Percentiles rank a stretch among this genome's conserved stretches.
These are phyloP conservation scores for Fusarium pilosicola DNA, from an alignment of 2,329 filamentous ascomycete genomes.

Conservation along the genomic window DNA sequence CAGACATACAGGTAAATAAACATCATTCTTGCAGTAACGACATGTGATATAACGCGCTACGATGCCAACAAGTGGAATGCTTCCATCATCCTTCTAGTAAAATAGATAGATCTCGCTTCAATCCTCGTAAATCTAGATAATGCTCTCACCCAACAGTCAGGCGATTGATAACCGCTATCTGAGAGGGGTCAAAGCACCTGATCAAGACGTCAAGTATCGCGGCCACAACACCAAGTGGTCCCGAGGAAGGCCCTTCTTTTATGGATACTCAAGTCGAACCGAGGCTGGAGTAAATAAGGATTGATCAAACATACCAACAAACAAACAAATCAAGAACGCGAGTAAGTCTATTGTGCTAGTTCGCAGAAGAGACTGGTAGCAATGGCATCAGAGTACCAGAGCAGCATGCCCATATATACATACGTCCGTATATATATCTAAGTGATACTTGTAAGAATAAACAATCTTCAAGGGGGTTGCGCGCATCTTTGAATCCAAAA, in stretches of 20 bases:
- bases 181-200: conserved; percentile 17
- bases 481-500: conserved; percentile 21
- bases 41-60: conserved; percentile 1
- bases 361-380: conserved; percentile 19
- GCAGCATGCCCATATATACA: conserved; percentile 16
- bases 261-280: neutral
- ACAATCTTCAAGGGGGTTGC: conserved; percentile 14
- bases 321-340: conserved; percentile 14
- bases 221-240: neutral
- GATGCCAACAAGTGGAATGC: neutral
- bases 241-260: conserved; percentile 26
- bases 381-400: neutral
- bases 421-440: conserved; percentile 11
- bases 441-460: conserved; percentile 9
- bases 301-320: conserved; percentile 1
- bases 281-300: neutral
- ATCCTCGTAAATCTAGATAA: neutral
- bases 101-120: neutral
- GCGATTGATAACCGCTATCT: conserved; percentile 2
- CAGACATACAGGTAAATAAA: neutral
- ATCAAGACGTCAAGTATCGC: conserved; percentile 10
- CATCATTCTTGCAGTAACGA: neutral
- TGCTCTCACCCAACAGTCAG: conserved; percentile 1
- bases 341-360: conserved; percentile 32
- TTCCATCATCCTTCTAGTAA: conserved; percentile 9